Percentiles rank a stretch among this genome's conserved stretches.
Conservation (phyloP, 345 rosid species). For the Mallotus nudiflorus region DNA sequence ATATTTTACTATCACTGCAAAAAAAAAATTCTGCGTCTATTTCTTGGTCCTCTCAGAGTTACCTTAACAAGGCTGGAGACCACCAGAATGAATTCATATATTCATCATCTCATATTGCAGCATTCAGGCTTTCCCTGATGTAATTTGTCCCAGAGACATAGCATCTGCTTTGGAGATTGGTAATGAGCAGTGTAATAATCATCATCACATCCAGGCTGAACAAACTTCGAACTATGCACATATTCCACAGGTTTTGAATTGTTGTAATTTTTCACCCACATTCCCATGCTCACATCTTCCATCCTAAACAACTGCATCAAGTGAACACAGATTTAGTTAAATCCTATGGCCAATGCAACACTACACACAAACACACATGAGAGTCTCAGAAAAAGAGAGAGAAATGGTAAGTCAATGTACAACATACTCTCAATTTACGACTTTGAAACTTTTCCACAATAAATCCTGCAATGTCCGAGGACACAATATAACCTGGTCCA, state of each 20-base stretch:
- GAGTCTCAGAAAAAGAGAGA: too few relatives aligned
- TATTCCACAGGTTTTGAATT: slow-evolving; percentile 69
- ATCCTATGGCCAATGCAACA: not conserved
- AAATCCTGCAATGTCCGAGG: slow-evolving; percentile 73
- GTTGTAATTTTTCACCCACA: slow-evolving; percentile 97
- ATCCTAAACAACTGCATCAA: slow-evolving; percentile 85
- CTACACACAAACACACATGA: not conserved
- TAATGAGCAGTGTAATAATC: slow-evolving; percentile 88
- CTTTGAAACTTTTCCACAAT: slow-evolving; percentile 71
- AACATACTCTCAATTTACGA: slow-evolving; percentile 66
- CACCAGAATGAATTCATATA: not conserved
- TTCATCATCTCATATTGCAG: slow-evolving; percentile 80
- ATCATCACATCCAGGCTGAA: slow-evolving; percentile 85
- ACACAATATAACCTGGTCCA: slow-evolving; percentile 85
- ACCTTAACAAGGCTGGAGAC: not conserved
- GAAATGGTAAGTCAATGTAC: not conserved
- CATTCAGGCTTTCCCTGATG: slow-evolving; percentile 58
- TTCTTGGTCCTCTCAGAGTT: not conserved
- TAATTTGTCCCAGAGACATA: slow-evolving; percentile 85
- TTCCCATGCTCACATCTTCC: slow-evolving; percentile 99
- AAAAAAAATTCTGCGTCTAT: not conserved
- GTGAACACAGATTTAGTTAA: not conserved
- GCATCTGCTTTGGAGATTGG: slow-evolving; percentile 97
- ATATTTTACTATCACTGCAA: slow-evolving; percentile 5
- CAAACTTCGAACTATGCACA: slow-evolving; percentile 75